Evolutionary conservation across 371 early-diverging fungal species (phyloP), one percentile per base, ranked within the genome.

Genomic region (Lichtheimia corymbifera): DNA sequence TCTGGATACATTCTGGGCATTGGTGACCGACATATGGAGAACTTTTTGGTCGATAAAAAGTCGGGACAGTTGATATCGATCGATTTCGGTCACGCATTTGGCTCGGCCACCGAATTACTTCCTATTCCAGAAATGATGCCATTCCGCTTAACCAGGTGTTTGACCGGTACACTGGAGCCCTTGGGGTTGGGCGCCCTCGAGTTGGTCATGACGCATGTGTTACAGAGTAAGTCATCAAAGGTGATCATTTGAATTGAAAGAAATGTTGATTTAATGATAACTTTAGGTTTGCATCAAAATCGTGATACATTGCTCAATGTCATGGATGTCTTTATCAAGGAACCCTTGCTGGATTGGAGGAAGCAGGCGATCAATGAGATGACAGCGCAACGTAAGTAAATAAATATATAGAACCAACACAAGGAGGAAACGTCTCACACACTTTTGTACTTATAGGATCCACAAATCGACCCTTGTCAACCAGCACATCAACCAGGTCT

Each of bases 41-140:
- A 90, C 65, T 84, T 87, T 55, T 63, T 90, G 60, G 56, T 90
- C 0, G 84, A 88, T 55, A 18, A 77, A 54, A 82, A 77, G 28
- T 80, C 79, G 55, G 91, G 91, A 1, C 70, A 73, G 15, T 59
- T 90, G 24, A 66, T 90, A 40, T 79, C 83, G 0, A 90, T 90
- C 67, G 91, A 90, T 72, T 90, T 90, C 65, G 91, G 91, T 0
- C 85, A 89, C 64, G 91, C 91, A 4, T 90, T 90, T 77, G 91
- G 91, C 56, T 83, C 88, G 0, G 88, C 88, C 4, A 85, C 91
- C 0, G 88, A 88, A 62, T 58, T 84, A n/a, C 68, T 88, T 0
- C 84, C 88, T 6, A 74, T 89, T 2, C 89, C 91, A 6, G 91
- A 90, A 61, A 58, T 90, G 25, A 77, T 89, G 3, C 91, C 91